phyloP scores from a whole-genome alignment of 257 asterid species.

The Solanum sitiens region DNA sequence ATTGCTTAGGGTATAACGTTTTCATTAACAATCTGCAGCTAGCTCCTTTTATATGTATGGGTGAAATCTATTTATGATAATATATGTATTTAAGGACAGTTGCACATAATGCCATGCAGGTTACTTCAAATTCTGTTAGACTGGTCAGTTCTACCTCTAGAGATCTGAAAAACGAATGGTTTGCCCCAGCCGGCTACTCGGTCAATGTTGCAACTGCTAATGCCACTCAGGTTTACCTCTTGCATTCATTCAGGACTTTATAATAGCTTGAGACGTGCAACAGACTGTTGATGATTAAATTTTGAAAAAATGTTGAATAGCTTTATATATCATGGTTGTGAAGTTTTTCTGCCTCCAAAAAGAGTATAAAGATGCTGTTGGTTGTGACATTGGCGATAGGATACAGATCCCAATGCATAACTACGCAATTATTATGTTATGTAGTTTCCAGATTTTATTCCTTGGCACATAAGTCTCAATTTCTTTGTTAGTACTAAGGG shows the following conservation, averaged over 20 bases:
- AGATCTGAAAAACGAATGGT: constrained; percentile 69
- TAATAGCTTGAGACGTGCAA: neutral
- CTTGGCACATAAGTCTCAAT: neutral
- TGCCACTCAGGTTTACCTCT: constrained; percentile 60
- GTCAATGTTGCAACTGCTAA: constrained; percentile 94
- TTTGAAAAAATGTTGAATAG: neutral
- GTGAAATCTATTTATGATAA: neutral
- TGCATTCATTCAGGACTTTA: neutral
- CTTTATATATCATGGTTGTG: neutral
- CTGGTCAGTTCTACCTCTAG: constrained; percentile 70
- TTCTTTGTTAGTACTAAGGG: neutral
- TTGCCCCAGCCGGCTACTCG: constrained; percentile 67
- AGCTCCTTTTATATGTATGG: neutral
- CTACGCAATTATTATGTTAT: neutral
- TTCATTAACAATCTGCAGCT: neutral
- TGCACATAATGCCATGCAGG: constrained; percentile 33
- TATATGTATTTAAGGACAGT: constrained; percentile 7
- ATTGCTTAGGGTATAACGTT: neutral
- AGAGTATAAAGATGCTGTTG: neutral
- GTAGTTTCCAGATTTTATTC: neutral
- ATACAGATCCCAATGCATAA: neutral
- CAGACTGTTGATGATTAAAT: neutral
- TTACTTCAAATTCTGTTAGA: constrained; percentile 68
- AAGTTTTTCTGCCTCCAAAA: neutral
- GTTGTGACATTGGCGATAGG: neutral